phyloP scores from a whole-genome alignment of 805 yeast species.

The Cyberlindnera maritima region DNA sequence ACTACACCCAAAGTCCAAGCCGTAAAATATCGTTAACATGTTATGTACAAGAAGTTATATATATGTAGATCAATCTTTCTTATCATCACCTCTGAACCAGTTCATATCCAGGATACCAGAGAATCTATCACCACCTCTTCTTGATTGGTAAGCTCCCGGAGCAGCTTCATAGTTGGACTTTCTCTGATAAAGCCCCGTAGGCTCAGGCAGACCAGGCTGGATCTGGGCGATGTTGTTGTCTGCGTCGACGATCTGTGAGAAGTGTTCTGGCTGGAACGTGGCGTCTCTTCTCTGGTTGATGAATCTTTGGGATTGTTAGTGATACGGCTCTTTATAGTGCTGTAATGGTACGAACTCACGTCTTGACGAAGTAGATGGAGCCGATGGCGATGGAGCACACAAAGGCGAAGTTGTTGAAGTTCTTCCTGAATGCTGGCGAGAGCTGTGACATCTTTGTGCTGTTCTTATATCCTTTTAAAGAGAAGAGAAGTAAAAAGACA shows the following conservation, averaged over 20 bases:
- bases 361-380: slow-evolving; percentile 27
- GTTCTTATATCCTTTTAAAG: background rate
- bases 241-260: slow-evolving; percentile 10
- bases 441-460: slow-evolving; percentile 13
- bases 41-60: background rate
- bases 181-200: slow-evolving; percentile 37
- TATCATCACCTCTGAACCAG: slow-evolving; percentile 21
- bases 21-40: background rate
- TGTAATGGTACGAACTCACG: slow-evolving; percentile 21
- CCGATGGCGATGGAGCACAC: slow-evolving; percentile 29
- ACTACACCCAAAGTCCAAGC: no score
- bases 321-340: background rate
- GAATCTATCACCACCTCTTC: slow-evolving; percentile 53
- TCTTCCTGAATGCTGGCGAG: slow-evolving; percentile 19
- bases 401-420: slow-evolving; percentile 23
- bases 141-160: slow-evolving; percentile 55
- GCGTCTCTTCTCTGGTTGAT: slow-evolving; percentile 36
- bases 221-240: slow-evolving; percentile 33
- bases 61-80: background rate
- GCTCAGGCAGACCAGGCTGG: slow-evolving; percentile 56
- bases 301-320: slow-evolving; percentile 16
- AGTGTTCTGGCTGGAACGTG: slow-evolving; percentile 33
- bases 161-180: slow-evolving; percentile 69
- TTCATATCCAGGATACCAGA: slow-evolving; percentile 26
- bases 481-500: background rate